These are phyloP conservation scores for Meira miltonrushii DNA, from an alignment of 1,284 basidiomycete genomes.

Conservation along the genomic window DNA sequence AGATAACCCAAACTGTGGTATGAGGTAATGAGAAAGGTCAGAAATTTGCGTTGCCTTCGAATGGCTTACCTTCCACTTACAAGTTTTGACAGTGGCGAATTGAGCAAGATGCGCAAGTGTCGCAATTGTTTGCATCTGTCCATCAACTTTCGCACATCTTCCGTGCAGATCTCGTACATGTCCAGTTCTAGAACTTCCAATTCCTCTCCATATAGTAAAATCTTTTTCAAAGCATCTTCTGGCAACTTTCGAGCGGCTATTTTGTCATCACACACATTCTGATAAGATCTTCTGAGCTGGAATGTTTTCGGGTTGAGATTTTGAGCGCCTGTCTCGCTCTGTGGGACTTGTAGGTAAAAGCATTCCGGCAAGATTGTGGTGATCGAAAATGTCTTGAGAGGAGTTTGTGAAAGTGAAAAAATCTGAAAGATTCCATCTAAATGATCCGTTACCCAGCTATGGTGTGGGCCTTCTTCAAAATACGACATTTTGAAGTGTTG, in stretches of 20 bases:
- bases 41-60: neutral
- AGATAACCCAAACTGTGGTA: slow-evolving; percentile 1
- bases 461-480: slow-evolving; percentile 1
- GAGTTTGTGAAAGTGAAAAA: neutral
- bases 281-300: neutral
- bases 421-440: neutral
- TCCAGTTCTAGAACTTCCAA: slow-evolving; percentile 4
- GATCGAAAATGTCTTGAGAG: neutral
- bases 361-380: neutral
- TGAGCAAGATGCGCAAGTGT: slow-evolving; percentile 1
- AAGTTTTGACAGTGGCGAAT: slow-evolving; percentile 4
- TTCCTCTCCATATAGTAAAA: neutral
- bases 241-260: neutral
- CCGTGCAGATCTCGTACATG: neutral
- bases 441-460: slow-evolving; percentile 8
- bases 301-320: neutral
- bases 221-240: neutral
- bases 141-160: slow-evolving; percentile 1
- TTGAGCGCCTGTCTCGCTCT: neutral
- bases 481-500: neutral
- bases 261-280: slow-evolving; percentile 1
- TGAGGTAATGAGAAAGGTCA: neutral
- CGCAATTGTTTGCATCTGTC: slow-evolving; percentile 4
- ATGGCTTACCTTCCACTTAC: neutral
- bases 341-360: neutral